Percentiles rank a stretch among this genome's conserved stretches.
Conservation (phyloP, 2,329 filamentous ascomycete genomes). For the Chrysoporthe austroafricana region DNA sequence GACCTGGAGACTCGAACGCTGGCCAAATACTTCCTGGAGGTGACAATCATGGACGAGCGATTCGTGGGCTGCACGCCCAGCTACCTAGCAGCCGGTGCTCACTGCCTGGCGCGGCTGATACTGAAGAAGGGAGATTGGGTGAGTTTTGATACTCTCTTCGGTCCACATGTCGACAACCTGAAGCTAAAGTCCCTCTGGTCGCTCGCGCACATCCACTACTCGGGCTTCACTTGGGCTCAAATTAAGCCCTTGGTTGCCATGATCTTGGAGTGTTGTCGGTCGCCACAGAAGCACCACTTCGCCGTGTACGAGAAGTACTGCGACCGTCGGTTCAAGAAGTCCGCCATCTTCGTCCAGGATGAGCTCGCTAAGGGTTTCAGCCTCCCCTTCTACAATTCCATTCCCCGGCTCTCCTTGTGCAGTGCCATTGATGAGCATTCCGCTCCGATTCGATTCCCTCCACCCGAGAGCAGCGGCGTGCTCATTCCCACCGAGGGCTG, state of each 20-base stretch:
- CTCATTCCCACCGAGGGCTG: slow-evolving; percentile 30
- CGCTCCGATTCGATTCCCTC: slow-evolving; percentile 20
- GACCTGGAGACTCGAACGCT: slow-evolving; percentile 93
- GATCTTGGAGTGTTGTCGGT: slow-evolving; percentile 86
- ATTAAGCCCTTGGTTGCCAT: slow-evolving; percentile 76
- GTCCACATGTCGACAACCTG: slow-evolving; percentile 8
- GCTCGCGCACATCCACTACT: slow-evolving; percentile 85
- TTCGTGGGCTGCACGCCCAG: slow-evolving; percentile 92
- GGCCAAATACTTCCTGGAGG: slow-evolving; percentile 96
- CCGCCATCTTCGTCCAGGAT: slow-evolving; percentile 76
- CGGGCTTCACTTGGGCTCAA: slow-evolving; percentile 87
- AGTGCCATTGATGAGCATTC: slow-evolving; percentile 27
- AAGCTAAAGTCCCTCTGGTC: slow-evolving; percentile 55
- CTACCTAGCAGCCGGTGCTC: slow-evolving; percentile 87
- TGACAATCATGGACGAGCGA: slow-evolving; percentile 96
- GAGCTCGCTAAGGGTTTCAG: slow-evolving; percentile 68
- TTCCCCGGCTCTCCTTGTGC: slow-evolving; percentile 31
- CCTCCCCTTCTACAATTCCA: slow-evolving; percentile 52
- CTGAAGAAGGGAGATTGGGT: slow-evolving; percentile 93
- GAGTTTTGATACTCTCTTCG: slow-evolving; percentile 45
- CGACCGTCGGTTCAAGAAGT: slow-evolving; percentile 84
- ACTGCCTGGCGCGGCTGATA: slow-evolving; percentile 88
- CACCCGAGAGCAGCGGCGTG: slow-evolving; percentile 15
- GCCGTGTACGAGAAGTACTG: slow-evolving; percentile 93
- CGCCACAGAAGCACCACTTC: slow-evolving; percentile 77